phyloP scores from a whole-genome alignment of 1,284 basidiomycete genomes.

The Boletus sp. region DNA sequence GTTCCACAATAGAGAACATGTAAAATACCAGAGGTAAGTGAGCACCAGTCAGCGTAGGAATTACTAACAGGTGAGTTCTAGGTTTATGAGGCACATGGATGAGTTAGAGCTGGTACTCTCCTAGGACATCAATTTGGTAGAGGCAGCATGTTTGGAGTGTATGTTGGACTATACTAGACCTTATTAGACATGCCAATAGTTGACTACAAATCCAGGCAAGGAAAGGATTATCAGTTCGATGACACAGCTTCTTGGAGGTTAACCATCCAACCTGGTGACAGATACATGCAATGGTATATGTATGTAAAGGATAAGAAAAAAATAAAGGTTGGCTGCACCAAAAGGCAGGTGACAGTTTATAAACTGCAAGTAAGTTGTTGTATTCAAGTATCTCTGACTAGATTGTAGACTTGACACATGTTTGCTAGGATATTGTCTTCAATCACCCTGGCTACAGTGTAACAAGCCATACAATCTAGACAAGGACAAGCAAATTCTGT shows the following conservation, averaged over 20 bases:
- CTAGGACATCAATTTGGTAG: neutral
- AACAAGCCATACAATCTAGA: neutral
- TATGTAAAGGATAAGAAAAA: neutral
- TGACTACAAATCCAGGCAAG: neutral
- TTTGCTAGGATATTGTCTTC: too few relatives aligned
- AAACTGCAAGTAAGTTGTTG: neutral
- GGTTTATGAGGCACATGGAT: neutral
- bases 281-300: neutral
- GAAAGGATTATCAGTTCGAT: neutral
- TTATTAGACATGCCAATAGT: too few relatives aligned
- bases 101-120: neutral
- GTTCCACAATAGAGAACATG: neutral
- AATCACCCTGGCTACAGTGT: too few relatives aligned
- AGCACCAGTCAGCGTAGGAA: too few relatives aligned
- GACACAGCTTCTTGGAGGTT: neutral
- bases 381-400: too few relatives aligned
- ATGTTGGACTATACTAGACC: fast-evolving
- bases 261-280: neutral
- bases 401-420: too few relatives aligned
- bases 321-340: neutral
- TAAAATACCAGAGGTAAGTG: neutral
- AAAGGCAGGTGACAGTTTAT: neutral
- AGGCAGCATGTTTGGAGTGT: neutral
- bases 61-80: neutral
- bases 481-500: neutral